phyloP scores from a whole-genome alignment of 345 rosid genomes.

The Psidium friedrichsthalianum region DNA sequence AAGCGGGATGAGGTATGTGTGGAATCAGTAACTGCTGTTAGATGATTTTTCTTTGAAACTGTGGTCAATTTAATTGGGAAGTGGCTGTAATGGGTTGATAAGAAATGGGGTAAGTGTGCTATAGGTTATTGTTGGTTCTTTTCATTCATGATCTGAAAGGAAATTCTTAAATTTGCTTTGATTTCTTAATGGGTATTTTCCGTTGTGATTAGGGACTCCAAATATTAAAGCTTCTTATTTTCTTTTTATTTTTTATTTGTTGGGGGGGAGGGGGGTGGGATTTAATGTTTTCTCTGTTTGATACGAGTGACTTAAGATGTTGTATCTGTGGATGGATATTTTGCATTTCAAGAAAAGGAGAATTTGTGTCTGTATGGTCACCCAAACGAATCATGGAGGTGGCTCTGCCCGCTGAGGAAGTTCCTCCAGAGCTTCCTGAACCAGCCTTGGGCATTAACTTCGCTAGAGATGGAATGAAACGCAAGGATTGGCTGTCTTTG shows the following conservation, averaged over 20 bases:
- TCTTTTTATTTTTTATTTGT: not conserved
- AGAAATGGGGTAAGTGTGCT: not conserved
- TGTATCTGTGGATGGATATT: not conserved
- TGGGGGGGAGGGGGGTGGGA: not conserved
- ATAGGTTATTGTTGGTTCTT: not conserved
- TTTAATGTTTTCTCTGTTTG: not conserved
- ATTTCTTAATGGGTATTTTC: not conserved
- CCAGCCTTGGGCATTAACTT: slow-evolving; percentile 96
- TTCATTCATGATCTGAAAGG: not conserved
- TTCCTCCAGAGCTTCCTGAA: slow-evolving; percentile 96
- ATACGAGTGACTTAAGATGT: not conserved
- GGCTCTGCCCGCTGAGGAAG: slow-evolving; percentile 90
- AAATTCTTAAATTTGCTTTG: not conserved
- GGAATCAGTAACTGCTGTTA: not conserved
- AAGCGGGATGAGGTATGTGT: not conserved
- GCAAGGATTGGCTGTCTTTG: slow-evolving; percentile 88
- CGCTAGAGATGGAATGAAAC: slow-evolving; percentile 93
- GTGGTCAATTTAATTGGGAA: not conserved
- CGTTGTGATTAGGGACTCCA: not conserved
- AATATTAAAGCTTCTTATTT: not conserved
- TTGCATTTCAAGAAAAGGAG: slow-evolving; percentile 59
- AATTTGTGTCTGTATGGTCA: slow-evolving; percentile 91
- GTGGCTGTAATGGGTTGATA: not conserved
- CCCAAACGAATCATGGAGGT: slow-evolving; percentile 91
- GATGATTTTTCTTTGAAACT: not conserved